Evolutionary conservation across 306 rosid species (phyloP), one percentile per base, ranked within the genome.

Genomic region (Cucumis cinereus): DNA sequence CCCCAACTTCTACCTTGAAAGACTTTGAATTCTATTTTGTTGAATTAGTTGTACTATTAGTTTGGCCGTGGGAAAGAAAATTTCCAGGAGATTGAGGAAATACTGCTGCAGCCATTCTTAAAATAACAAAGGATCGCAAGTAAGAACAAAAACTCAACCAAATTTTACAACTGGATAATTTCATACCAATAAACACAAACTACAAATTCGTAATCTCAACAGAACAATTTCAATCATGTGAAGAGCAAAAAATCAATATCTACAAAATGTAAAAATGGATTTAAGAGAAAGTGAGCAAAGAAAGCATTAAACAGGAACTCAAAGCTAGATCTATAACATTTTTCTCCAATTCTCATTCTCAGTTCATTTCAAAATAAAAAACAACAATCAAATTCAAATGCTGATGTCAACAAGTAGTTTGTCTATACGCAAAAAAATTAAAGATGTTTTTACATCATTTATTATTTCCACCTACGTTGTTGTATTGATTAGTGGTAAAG

Each of bases 61-160:
- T 75, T 76, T 78, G 64, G 16, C 88, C 81, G 36, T 73, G 81
- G 16, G 87, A 50, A 76, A 84, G 87, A 75, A 77, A 62, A 72
- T 81, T 81, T 61, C 95, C 90, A 76, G 89, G 75, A 66, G 84
- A 81, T 77, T 84, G 95, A 74, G 82, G 83, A 87, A 77, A 88
- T 36, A 77, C 89, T 81, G 89, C 83, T 76, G 97, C 85, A 63
- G 98, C 96, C 99, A 95, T 95, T 58, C 72, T 94, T 89, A 86
- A 87, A 84, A 53, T 73, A 41, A 55, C 43, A 75, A 58, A 77
- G 77, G 2, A 38, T 57, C 77, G 73, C 86, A 77, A 16, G 15
- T 75, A 55, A 74, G 64, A 17, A 45, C 30, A 33, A 22, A 57
- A 33, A 23, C 15, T 55, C 13, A 54, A 14, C 22, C 7, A 66